Evolutionary conservation across 1,284 basidiomycete species (phyloP), one percentile per base, ranked within the genome.

Genomic region (Athelia psychrophila): DNA sequence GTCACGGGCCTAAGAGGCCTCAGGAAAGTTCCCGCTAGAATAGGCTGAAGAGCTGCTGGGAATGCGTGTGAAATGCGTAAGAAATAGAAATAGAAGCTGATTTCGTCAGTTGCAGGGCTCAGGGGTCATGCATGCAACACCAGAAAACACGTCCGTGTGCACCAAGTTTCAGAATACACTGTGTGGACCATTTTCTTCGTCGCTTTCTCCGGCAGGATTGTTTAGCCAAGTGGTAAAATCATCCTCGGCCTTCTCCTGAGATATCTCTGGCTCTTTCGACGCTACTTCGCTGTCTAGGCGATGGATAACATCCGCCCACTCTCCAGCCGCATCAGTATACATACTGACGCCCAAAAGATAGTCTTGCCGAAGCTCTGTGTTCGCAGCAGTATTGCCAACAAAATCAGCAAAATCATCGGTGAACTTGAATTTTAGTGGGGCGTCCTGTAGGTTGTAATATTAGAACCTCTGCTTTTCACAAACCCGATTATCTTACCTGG

Each of bases 191-290:
- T n/a, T n/a, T n/a, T n/a, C n/a, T n/a, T n/a, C n/a, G n/a, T n/a
- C n/a, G n/a, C n/a, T n/a, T n/a, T n/a, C 76, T 40, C 77, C 73
- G 4, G 76, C 73, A 47, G 78, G 62, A 20, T 78, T 71, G 13
- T 78, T 78, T 38, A 84, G 60, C 83, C 83, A 85, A 1, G 70
- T 71, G 0, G 76, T 73, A 3, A 85, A 72, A 46, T 80, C 78
- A 56, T 83, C 80, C 49, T 81, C 77, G 1, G 73, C 66, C 44
- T 72, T 74, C 48, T 66, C 67, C 1, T 68, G 54, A 44, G 56
- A 64, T 36, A 51, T 65, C 54, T 66, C 61, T 23, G 56, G 57
- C 20, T 50, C 46, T 20, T 54, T 53, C 15, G 55, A 35, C 13
- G 57, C 58, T 16, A 48, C 51, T 44, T 64, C 56, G 15, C 57